Evolutionary conservation across 257 asterid genomes (phyloP), one percentile per base, ranked within the genome.

Genomic region (Ballota nigra): DNA sequence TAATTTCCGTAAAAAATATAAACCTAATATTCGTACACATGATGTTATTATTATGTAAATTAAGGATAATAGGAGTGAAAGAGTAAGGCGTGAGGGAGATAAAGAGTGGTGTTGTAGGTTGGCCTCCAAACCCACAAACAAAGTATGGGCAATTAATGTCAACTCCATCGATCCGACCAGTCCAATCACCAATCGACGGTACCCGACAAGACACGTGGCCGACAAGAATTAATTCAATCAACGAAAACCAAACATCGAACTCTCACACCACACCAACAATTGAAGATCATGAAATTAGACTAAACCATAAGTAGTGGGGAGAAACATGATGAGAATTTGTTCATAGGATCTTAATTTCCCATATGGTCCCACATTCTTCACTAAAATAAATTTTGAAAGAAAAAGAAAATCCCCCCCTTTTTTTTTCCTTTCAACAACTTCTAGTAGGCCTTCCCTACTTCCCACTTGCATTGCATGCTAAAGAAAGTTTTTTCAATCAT

Each of bases 131-230:
- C 51, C 80, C 83, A 85, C 36, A 6, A 31, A 78, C 83, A 85
- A 3, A 9, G 33, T 31, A 41, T 20, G 60, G 59, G 73, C 67
- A 53, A 34, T 2, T 6, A n/a, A 57, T 68, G 68, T 66, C 75
- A 78, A 58, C 78, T 78, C 83, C 3, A 33, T 6, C 83, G 80
- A 84, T 83, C 86, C 65, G 68, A 36, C 41, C 12, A 22, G 38
- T 59, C 60, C 59, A 70, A 79, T 70, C 83, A 29, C n/a, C n/a
- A n/a, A n/a, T n/a, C n/a, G 60, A 76, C 79, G 78, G 74, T 41
- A 71, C 12, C 24, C 23, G 68, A 72, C 80, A 61, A 55, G 80
- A 80, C 86, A 87, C 86, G 75, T 80, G 89, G 83, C 89, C 81
- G 86, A 83, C 94, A 85, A 70, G 29, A 71, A 67, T 65, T 77